These are phyloP conservation scores for Xylaria polymorpha DNA, from an alignment of 2,329 filamentous ascomycete genomes.

Conservation along the genomic window DNA sequence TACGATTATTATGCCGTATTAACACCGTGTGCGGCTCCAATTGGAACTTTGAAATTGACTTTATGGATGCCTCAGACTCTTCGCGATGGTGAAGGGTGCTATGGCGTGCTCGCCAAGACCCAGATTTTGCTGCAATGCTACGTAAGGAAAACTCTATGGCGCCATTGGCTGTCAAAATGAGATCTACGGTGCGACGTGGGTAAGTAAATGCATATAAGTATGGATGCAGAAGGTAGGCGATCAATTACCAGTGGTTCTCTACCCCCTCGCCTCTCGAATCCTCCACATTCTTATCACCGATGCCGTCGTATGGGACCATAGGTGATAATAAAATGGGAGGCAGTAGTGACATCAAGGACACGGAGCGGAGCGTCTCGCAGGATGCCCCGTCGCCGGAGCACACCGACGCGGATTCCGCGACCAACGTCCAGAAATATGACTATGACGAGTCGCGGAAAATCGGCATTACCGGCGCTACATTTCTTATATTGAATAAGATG, in stretches of 20 bases:
- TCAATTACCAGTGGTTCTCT: neutral
- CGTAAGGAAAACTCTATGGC: conserved; percentile 40
- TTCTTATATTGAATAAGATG: conserved; percentile 69
- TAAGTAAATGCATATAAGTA: conserved; percentile 31
- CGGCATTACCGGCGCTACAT: conserved; percentile 63
- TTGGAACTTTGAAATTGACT: conserved; percentile 13
- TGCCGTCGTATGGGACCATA: conserved; percentile 30
- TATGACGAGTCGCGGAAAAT: conserved; percentile 58
- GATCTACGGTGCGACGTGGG: conserved; percentile 32
- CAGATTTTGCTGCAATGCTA: conserved; percentile 34
- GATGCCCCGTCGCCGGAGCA: conserved; percentile 30
- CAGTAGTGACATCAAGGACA: conserved; percentile 37
- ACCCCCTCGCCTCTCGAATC: conserved; percentile 17
- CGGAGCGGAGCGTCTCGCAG: conserved; percentile 39
- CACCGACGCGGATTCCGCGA: conserved; percentile 41
- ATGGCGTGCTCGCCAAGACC: conserved; percentile 49
- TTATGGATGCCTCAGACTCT: conserved; percentile 10
- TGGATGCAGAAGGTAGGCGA: conserved; percentile 28
- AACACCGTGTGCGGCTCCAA: conserved; percentile 23
- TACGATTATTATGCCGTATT: neutral
- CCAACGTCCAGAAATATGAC: conserved; percentile 45
- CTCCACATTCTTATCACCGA: conserved; percentile 11
- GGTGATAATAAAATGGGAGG: conserved; percentile 33
- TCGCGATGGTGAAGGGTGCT: conserved; percentile 36
- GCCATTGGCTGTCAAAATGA: conserved; percentile 38